Conservation (phyloP, 2,329 filamentous ascomycete species). For the Colletotrichum tabaci region DNA sequence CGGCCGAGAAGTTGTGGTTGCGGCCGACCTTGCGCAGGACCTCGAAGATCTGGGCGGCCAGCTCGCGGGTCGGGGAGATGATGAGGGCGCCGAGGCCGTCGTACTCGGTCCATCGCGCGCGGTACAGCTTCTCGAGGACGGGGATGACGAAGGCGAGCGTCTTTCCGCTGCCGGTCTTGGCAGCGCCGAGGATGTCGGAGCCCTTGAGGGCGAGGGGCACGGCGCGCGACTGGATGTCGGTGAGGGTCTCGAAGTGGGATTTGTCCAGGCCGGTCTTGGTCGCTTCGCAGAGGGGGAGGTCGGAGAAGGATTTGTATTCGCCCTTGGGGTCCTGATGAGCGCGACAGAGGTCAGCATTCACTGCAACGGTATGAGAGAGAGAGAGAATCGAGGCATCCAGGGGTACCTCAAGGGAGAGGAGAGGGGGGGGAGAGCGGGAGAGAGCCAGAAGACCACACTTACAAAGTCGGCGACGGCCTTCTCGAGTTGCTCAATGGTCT, state of each 20-base stretch:
- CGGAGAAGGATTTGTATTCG: conserved; percentile 78
- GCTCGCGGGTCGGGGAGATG: conserved; percentile 92
- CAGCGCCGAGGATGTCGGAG: conserved; percentile 90
- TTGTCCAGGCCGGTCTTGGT: conserved; percentile 85
- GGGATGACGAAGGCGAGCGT: conserved; percentile 94
- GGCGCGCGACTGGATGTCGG: conserved; percentile 92
- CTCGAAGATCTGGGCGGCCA: conserved; percentile 97
- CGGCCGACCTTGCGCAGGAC: conserved; percentile 91
- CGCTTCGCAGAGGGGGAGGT: conserved; percentile 87
- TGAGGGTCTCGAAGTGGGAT: conserved; percentile 91
- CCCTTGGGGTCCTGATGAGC: conserved; percentile 70
- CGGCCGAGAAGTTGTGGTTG: conserved; percentile 91
- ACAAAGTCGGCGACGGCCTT: conserved; percentile 58
- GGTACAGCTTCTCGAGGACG: conserved; percentile 92
- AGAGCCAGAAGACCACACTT: conserved; percentile 40
- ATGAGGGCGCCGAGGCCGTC: conserved; percentile 95
- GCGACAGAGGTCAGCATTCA: neutral
- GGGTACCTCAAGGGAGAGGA: too few relatives aligned
- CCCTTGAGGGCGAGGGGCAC: conserved; percentile 90
- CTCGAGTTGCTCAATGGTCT: conserved; percentile 57
- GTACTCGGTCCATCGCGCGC: conserved; percentile 88
- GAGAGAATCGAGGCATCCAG: too few relatives aligned
- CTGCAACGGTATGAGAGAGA: too few relatives aligned
- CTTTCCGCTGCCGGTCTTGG: conserved; percentile 96
- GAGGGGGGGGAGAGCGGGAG: too few relatives aligned